Evolutionary conservation across 164 flowering plant species (phyloP).

Genomic region (Hamamelis virginiana): DNA sequence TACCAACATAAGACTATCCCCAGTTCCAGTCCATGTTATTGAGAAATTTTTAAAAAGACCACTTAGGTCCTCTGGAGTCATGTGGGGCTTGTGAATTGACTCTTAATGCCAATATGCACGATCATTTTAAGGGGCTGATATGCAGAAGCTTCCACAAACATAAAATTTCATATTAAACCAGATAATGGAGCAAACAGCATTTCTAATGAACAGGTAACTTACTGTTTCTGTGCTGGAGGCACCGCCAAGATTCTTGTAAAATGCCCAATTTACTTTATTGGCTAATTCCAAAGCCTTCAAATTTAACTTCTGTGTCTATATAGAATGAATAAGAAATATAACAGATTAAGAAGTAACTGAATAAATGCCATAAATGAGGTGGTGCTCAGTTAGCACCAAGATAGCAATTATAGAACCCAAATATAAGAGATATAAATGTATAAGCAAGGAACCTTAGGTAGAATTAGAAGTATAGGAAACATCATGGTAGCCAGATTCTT

Average conservation of each 20-base stretch:
- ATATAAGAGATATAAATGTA: not conserved
- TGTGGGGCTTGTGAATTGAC: no score
- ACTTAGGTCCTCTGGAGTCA: no score
- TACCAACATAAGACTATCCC: no score
- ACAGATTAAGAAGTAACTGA: constrained; percentile 1
- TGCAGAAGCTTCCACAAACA: no score
- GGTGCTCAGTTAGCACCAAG: not conserved
- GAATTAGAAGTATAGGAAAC: constrained; percentile 68
- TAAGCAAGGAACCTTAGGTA: constrained; percentile 56
- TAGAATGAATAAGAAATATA: constrained; percentile 2
- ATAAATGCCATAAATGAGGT: not conserved
- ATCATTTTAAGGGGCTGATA: no score
- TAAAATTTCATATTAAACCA: no score
- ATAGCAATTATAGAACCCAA: not conserved
- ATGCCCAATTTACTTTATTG: constrained; percentile 58
- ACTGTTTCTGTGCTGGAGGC: constrained; percentile 40
- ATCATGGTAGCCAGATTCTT: constrained; percentile 50
- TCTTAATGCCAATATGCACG: no score
- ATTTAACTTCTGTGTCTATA: constrained; percentile 64
- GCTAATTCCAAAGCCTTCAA: constrained; percentile 60
- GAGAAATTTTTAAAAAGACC: no score
- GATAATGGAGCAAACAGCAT: not conserved
- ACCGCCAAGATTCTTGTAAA: constrained; percentile 41
- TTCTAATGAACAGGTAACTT: not conserved
- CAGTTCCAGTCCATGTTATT: no score